phyloP scores from a whole-genome alignment of 768 basidiomycete genomes.

The Boletus subcaerulescens region DNA sequence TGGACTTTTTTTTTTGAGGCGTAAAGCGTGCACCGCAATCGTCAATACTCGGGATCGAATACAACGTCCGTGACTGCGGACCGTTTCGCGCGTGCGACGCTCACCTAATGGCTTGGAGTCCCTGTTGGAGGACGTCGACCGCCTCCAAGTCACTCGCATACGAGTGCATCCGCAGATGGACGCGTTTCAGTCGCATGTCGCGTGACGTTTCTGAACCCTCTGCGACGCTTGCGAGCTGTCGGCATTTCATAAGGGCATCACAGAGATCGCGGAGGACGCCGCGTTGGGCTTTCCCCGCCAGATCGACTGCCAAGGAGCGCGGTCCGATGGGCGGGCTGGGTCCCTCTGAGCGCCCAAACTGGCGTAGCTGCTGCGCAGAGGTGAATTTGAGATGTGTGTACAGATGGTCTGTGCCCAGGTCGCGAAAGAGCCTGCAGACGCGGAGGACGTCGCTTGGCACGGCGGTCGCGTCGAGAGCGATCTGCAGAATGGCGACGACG shows the following conservation, averaged over 20 bases:
- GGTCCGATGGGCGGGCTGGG: conserved; percentile 21
- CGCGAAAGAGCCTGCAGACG: conserved; percentile 19
- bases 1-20: conserved; percentile 34
- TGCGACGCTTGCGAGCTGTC: conserved; percentile 1
- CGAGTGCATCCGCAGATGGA: conserved; percentile 41
- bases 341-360: conserved; percentile 10
- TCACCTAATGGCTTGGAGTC: conserved; percentile 37
- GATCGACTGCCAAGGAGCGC: conserved; percentile 25
- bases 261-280: conserved; percentile 27
- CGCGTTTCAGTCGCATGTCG: conserved; percentile 23
- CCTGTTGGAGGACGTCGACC: conserved; percentile 30
- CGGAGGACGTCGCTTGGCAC: conserved; percentile 23
- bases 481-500: conserved; percentile 14
- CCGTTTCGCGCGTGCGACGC: conserved; percentile 5
- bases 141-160: conserved; percentile 29
- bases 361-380: conserved; percentile 20
- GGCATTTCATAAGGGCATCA: conserved; percentile 27
- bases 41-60: neutral
- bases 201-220: neutral
- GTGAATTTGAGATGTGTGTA: conserved; percentile 28
- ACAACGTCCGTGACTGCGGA: neutral
- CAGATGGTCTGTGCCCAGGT: conserved; percentile 19
- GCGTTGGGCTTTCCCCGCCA: conserved; percentile 30
- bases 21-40: neutral
- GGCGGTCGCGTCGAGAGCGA: conserved; percentile 9